phyloP scores from a whole-genome alignment of 768 basidiomycete species.

The Cystobasidium tubakii region DNA sequence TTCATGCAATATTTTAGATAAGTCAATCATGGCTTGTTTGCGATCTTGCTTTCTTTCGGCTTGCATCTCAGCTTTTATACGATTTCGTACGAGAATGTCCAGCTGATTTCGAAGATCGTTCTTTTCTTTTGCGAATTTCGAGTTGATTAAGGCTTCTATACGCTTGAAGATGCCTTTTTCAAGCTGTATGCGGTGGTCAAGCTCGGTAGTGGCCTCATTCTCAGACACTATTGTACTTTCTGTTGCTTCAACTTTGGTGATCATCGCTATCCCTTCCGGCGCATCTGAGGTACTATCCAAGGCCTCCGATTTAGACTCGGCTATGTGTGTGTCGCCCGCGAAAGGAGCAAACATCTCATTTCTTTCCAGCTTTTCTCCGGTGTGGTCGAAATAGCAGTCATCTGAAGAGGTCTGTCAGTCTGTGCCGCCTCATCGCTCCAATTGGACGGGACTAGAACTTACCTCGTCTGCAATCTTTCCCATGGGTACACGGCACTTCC shows the following conservation, averaged over 20 bases:
- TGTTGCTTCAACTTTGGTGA: background rate
- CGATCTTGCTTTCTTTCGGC: background rate
- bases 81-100: background rate
- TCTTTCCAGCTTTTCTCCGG: background rate
- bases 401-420: no score
- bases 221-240: no score
- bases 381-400: constrained; percentile 13
- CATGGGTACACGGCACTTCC: constrained; percentile 7
- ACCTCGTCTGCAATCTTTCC: constrained; percentile 14
- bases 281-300: no score
- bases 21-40: background rate
- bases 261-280: background rate
- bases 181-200: background rate
- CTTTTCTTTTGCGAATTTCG: background rate
- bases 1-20: background rate
- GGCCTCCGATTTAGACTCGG: background rate
- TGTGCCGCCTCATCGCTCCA: no score
- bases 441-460: no score
- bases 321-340: background rate
- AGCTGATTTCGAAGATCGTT: background rate
- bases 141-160: background rate
- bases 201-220: background rate
- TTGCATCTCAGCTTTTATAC: background rate
- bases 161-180: constrained; percentile 6
- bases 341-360: background rate